Evolutionary conservation across 805 yeast species (phyloP).

Genomic region (Schwanniomyces polymorphus): DNA sequence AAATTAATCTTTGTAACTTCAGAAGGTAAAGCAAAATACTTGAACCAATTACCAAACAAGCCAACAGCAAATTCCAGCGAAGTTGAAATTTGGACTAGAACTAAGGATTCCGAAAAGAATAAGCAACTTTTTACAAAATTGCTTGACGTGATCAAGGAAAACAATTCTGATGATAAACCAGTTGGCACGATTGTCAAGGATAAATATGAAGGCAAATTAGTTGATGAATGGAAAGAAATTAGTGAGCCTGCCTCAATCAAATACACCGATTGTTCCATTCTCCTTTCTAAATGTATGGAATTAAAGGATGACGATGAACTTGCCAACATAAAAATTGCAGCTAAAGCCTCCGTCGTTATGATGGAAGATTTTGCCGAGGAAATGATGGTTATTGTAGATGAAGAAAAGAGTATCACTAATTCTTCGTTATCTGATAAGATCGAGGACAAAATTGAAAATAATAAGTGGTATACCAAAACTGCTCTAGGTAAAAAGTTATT

Average conservation of each 20-base stretch:
- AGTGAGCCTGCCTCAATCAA: conserved; percentile 32
- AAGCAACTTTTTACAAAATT: conserved; percentile 62
- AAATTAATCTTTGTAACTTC: conserved; percentile 71
- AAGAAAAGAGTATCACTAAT: conserved; percentile 76
- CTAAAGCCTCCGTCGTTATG: conserved; percentile 74
- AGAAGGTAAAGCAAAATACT: conserved; percentile 79
- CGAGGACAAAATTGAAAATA: conserved; percentile 75
- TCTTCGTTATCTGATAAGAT: conserved; percentile 69
- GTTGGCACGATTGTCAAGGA: conserved; percentile 78
- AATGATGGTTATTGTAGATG: conserved; percentile 85
- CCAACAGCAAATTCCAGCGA: conserved; percentile 42
- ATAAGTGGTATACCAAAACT: conserved; percentile 61
- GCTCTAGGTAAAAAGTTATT: conserved; percentile 56
- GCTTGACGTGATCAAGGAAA: conserved; percentile 43
- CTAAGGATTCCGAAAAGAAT: conserved; percentile 79
- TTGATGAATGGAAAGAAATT: conserved; percentile 70
- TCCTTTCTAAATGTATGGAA: conserved; percentile 60
- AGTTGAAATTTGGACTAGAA: conserved; percentile 66
- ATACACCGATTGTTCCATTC: conserved; percentile 49
- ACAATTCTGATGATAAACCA: conserved; percentile 30
- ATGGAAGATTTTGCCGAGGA: conserved; percentile 84
- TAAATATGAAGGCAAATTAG: conserved; percentile 77
- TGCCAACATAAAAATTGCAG: conserved; percentile 61
- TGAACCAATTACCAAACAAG: conserved; percentile 53
- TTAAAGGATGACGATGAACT: conserved; percentile 80